Conservation (phyloP, 176 grass and related monocot genomes). For the Ananas comosus region DNA sequence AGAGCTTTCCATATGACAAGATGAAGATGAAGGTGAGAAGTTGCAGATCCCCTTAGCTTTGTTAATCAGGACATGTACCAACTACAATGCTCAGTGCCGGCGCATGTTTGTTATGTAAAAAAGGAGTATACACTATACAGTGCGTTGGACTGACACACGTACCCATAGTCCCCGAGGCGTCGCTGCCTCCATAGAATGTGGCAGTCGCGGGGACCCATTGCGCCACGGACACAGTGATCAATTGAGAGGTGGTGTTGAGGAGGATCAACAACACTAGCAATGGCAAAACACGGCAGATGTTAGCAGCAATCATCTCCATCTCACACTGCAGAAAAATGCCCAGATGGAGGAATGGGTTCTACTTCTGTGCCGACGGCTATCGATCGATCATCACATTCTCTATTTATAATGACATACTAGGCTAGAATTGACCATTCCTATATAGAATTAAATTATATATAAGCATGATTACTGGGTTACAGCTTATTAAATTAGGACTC, state of each 20-base stretch:
- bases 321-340: neutral
- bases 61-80: neutral
- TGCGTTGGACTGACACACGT: neutral
- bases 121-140: neutral
- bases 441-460: too few relatives aligned
- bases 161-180: constrained; percentile 48
- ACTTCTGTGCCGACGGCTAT: too few relatives aligned
- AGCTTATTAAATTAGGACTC: too few relatives aligned
- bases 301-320: neutral
- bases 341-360: constrained; percentile 1
- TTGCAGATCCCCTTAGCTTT: too few relatives aligned
- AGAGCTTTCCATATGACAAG: too few relatives aligned
- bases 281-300: neutral
- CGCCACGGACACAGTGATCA: neutral
- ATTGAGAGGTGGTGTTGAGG: neutral
- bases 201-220: constrained; percentile 32
- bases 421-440: neutral
- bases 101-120: neutral
- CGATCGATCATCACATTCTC: neutral
- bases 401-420: neutral
- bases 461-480: too few relatives aligned
- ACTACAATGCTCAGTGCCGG: neutral
- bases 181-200: constrained; percentile 40
- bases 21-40: too few relatives aligned
- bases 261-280: neutral